These are phyloP conservation scores for Blastobotrys proliferans DNA, from an alignment of 1,139 yeast genomes.

Conservation along the genomic window DNA sequence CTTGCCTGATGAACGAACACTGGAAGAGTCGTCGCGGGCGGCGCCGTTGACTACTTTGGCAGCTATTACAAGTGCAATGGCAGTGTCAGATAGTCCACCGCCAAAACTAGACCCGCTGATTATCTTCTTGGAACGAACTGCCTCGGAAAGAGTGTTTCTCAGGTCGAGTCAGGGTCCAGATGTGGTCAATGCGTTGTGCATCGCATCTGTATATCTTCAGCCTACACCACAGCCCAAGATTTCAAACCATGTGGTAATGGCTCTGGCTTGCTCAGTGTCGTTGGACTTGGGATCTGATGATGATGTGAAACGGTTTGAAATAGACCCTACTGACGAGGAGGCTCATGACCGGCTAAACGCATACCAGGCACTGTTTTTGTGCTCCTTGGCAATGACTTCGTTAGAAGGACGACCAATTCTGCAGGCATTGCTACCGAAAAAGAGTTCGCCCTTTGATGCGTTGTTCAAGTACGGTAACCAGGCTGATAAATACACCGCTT, in stretches of 20 bases:
- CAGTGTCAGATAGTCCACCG: background rate
- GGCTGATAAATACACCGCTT: slow-evolving; percentile 1
- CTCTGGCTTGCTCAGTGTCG: background rate
- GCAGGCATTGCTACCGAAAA: background rate
- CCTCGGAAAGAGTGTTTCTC: slow-evolving; percentile 1
- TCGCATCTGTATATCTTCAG: slow-evolving; percentile 4
- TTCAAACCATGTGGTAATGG: slow-evolving; percentile 8
- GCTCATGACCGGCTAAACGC: background rate
- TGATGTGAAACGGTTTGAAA: background rate
- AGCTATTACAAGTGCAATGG: background rate
- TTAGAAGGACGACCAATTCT: background rate
- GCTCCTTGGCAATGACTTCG: background rate
- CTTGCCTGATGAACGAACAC: background rate
- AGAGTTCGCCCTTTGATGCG: background rate
- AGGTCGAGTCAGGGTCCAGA: background rate
- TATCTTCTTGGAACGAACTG: background rate
- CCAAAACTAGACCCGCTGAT: background rate
- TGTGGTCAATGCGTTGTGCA: slow-evolving; percentile 6
- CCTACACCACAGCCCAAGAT: background rate
- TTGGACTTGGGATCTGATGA: slow-evolving; percentile 1
- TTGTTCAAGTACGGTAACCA: slow-evolving; percentile 3
- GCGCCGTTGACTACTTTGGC: slow-evolving; percentile 4
- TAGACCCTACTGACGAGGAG: background rate
- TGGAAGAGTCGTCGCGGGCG: background rate
- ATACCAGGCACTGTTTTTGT: background rate